Evolutionary conservation across 2,329 filamentous ascomycete species (phyloP).

Genomic region (Rhynchosporium graminicola): DNA sequence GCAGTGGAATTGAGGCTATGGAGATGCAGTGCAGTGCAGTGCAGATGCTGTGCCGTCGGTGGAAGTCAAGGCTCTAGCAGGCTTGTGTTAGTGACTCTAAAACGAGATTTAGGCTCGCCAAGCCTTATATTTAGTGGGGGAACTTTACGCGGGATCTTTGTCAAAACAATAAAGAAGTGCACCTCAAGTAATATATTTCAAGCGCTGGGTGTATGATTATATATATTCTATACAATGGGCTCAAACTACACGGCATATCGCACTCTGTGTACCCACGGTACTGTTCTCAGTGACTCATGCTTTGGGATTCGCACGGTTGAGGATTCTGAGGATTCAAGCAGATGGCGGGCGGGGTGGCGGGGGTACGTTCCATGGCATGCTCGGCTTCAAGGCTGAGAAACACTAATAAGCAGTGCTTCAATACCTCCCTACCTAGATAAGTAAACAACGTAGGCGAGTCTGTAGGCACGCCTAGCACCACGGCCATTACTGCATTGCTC

Average conservation of each 20-base stretch:
- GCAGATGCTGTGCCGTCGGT: slow-evolving; percentile 6
- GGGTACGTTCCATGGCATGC: not conserved
- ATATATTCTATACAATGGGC: too few species aligned
- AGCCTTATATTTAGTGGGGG: slow-evolving; percentile 3
- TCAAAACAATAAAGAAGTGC: too few species aligned
- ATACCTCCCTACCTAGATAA: not conserved
- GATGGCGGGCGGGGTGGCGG: not conserved
- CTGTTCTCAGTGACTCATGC: not conserved
- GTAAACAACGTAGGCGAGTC: not conserved
- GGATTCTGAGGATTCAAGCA: not conserved
- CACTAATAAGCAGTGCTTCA: not conserved
- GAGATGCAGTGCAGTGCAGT: not conserved
- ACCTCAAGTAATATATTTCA: too few species aligned
- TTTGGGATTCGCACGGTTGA: not conserved
- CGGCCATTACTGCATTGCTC: not conserved
- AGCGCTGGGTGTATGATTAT: too few species aligned
- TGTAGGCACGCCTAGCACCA: not conserved
- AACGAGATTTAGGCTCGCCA: slow-evolving; percentile 16
- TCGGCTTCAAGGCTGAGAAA: not conserved
- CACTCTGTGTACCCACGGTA: too few species aligned
- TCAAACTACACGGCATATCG: too few species aligned
- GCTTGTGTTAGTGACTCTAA: not conserved
- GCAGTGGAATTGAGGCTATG: slow-evolving; percentile 14
- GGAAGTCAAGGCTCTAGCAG: not conserved
- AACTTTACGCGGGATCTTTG: not conserved